phyloP scores from a whole-genome alignment of 2,329 filamentous ascomycete genomes.

The Aspergillus carbonarius region DNA sequence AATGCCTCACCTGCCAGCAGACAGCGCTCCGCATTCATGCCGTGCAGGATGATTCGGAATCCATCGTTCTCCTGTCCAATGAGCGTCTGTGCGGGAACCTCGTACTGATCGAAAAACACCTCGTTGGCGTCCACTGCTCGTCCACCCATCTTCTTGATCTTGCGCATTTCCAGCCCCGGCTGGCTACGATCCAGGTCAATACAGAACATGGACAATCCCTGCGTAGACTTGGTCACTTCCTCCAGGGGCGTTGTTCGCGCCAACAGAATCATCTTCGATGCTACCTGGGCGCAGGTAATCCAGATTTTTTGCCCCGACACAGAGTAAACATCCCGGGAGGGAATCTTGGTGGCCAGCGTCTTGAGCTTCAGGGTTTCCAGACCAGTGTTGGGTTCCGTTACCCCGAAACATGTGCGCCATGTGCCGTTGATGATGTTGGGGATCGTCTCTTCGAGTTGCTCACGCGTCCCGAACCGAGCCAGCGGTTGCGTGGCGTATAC shows the following conservation, averaged over 20 bases:
- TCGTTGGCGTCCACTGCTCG: conserved; percentile 81
- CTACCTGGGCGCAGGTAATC: conserved; percentile 83
- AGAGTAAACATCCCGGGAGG: conserved; percentile 58
- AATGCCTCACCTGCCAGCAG: conserved; percentile 76
- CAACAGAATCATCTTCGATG: conserved; percentile 77
- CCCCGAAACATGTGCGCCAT: conserved; percentile 75
- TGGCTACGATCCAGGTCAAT: conserved; percentile 67
- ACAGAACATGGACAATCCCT: conserved; percentile 77
- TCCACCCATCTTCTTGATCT: conserved; percentile 83
- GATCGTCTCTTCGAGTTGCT: conserved; percentile 64
- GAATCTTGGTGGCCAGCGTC: conserved; percentile 60
- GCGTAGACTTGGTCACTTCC: conserved; percentile 66
- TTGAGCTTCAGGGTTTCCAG: conserved; percentile 72
- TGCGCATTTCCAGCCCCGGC: conserved; percentile 64
- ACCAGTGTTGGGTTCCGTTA: conserved; percentile 80
- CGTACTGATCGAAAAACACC: conserved; percentile 81
- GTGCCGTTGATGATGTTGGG: conserved; percentile 70
- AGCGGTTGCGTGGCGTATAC: conserved; percentile 65
- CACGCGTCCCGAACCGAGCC: conserved; percentile 67
- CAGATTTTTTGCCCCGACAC: conserved; percentile 83
- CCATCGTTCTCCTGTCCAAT: conserved; percentile 73
- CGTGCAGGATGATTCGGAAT: conserved; percentile 75
- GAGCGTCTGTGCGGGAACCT: conserved; percentile 61
- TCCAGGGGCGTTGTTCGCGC: conserved; percentile 72
- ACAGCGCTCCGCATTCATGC: conserved; percentile 77